Evolutionary conservation across 2,329 filamentous ascomycete species (phyloP), one percentile per base, ranked within the genome.

Genomic region (Botryotinia narcissicola): DNA sequence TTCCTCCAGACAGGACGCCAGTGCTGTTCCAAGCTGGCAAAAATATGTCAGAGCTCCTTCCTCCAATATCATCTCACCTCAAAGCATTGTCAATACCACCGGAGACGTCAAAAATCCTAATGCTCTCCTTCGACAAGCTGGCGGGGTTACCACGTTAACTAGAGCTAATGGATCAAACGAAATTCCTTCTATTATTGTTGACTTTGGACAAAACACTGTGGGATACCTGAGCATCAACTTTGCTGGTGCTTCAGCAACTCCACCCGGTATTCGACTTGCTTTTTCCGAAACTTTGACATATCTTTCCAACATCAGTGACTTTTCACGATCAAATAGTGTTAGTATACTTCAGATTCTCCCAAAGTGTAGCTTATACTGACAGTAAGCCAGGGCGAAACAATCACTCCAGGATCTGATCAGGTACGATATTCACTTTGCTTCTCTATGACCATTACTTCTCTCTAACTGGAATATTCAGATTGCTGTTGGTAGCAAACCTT

Each of bases 241-340:
- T 73, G 81, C 80, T 1, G 82, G 82, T 63, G 10, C 81, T 77
- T 68, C 74, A 59, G 70, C 78, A 44, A 72, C 71, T 40, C 74
- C 78, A 79, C 42, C 85, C 82, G 78, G 85, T 0, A 77, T 87
- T n/a, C 80, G 81, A 51, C 76, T 87, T 37, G 83, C 83, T 18
- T 87, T 87, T 75, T 87, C 86, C 0, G 86, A 87, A 77, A 84
- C 84, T 0, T 75, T 85, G 48, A 79, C 85, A 74, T 86, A 82
- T 70, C 80, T 87, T 25, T 80, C 80, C 0, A 76, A 84, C 71
- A 79, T 82, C 22, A 86, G 85, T 73, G 86, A 87, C 75, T 87
- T 86, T 71, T 84, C 85, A 1, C 79, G 85, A 57, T 87, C 85
- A 14, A 81, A 86, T 71, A 86, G 85, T 73, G 83, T 81, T 76